Evolutionary conservation across 768 basidiomycete genomes (phyloP).

Genomic region (Amanita inopinata): DNA sequence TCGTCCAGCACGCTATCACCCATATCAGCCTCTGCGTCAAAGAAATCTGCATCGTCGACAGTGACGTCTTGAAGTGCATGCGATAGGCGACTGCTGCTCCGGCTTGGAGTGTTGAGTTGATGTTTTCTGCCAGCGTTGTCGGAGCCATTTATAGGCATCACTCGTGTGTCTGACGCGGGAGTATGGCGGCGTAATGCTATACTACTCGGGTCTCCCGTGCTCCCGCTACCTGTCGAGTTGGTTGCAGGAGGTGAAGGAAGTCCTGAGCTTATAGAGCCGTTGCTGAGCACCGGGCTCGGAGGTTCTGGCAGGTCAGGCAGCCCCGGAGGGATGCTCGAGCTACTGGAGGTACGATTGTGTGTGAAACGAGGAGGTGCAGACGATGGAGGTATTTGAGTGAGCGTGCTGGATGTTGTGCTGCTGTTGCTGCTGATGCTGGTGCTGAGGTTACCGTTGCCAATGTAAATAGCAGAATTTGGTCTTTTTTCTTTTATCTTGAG

Average conservation of each 20-base stretch:
- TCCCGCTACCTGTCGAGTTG: constrained; percentile 77
- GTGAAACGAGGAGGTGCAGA: constrained; percentile 16
- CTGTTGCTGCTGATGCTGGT: constrained; percentile 13
- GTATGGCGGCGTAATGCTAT: constrained; percentile 25
- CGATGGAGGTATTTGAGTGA: constrained; percentile 16
- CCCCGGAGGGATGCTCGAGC: constrained; percentile 21
- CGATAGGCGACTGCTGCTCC: constrained; percentile 19
- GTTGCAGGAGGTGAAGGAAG: constrained; percentile 80
- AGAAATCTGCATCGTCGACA: constrained; percentile 31
- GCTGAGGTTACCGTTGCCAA: constrained; percentile 19
- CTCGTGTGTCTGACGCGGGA: constrained; percentile 11
- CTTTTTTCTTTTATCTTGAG: constrained; percentile 23
- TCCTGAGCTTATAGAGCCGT: constrained; percentile 45
- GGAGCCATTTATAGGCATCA: constrained; percentile 9
- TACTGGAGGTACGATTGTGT: constrained; percentile 12
- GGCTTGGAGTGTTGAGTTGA: neutral
- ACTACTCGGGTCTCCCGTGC: constrained; percentile 51
- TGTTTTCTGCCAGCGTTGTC: constrained; percentile 9
- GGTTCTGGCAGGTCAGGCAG: constrained; percentile 67
- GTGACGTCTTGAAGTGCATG: constrained; percentile 18
- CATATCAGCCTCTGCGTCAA: constrained; percentile 33
- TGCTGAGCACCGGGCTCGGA: constrained; percentile 46
- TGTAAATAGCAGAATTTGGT: constrained; percentile 33
- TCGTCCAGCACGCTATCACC: constrained; percentile 43
- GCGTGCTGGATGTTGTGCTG: constrained; percentile 13